Evolutionary conservation across 2,329 filamentous ascomycete species (phyloP).

Genomic region (Colletotrichum navitas): DNA sequence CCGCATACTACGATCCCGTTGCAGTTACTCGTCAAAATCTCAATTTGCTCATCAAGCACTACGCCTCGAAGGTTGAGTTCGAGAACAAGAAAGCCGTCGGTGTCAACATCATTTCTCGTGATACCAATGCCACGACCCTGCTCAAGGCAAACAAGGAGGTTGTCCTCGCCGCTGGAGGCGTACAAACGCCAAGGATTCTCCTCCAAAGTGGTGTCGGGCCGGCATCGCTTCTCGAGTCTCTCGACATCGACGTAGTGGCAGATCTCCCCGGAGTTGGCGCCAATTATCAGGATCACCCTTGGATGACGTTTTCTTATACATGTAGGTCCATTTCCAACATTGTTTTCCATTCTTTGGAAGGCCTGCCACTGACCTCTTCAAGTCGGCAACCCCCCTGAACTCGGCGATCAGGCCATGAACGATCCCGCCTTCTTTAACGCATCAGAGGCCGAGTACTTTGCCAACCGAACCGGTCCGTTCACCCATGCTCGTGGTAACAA

Average conservation of each 20-base stretch:
- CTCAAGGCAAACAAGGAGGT: constrained; percentile 52
- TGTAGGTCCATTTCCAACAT: constrained; percentile 6
- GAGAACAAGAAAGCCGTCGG: constrained; percentile 47
- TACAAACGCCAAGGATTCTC: constrained; percentile 59
- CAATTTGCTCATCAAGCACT: constrained; percentile 50
- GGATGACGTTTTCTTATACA: constrained; percentile 29
- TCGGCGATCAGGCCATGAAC: constrained; percentile 45
- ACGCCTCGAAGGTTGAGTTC: constrained; percentile 48
- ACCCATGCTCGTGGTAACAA: constrained; percentile 46
- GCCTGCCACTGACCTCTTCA: background rate
- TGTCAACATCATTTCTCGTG: constrained; percentile 49
- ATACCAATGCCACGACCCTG: background rate
- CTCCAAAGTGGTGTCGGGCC: constrained; percentile 64
- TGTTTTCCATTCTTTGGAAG: background rate
- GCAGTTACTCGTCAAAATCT: constrained; percentile 53
- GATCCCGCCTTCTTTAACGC: constrained; percentile 52
- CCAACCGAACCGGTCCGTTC: constrained; percentile 49
- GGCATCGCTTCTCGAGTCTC: constrained; percentile 50
- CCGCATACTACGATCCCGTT: constrained; percentile 50
- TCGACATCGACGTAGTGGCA: constrained; percentile 52
- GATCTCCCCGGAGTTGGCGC: constrained; percentile 40
- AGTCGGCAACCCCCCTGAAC: constrained; percentile 34
- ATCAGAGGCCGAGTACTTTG: constrained; percentile 49
- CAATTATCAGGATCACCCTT: constrained; percentile 41
- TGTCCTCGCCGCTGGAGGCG: constrained; percentile 56